Percentiles rank a stretch among this genome's conserved stretches.
Evolutionary conservation across 2,329 filamentous ascomycete genomes (phyloP).

Genomic region (Fusarium sp.): DNA sequence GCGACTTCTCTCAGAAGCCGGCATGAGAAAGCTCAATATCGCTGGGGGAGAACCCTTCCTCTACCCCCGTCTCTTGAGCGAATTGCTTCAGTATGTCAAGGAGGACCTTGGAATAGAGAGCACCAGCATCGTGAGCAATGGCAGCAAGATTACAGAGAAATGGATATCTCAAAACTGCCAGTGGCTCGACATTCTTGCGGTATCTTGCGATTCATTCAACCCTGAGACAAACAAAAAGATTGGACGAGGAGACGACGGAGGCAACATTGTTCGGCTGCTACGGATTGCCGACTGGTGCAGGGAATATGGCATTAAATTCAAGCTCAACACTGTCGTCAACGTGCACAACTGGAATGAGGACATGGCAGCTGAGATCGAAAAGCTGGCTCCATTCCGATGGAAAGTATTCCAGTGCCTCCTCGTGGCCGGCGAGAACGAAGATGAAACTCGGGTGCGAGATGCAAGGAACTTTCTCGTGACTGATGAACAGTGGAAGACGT

Average conservation of each 20-base stretch:
- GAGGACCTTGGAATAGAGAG: slow-evolving; percentile 60
- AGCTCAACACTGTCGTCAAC: slow-evolving; percentile 67
- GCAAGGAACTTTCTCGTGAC: slow-evolving; percentile 58
- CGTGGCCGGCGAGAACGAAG: slow-evolving; percentile 64
- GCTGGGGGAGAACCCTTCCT: slow-evolving; percentile 67
- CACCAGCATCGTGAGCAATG: slow-evolving; percentile 65
- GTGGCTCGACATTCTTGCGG: slow-evolving; percentile 65
- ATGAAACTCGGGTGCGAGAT: slow-evolving; percentile 52
- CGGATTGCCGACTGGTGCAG: slow-evolving; percentile 60
- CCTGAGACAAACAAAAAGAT: slow-evolving; percentile 62
- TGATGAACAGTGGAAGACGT: slow-evolving; percentile 58
- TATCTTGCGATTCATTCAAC: slow-evolving; percentile 66
- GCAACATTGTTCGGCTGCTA: slow-evolving; percentile 59
- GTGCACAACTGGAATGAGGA: slow-evolving; percentile 57
- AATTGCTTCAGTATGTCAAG: slow-evolving; percentile 61
- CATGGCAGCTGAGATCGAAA: slow-evolving; percentile 55
- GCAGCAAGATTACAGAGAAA: slow-evolving; percentile 56
- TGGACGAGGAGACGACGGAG: slow-evolving; percentile 58
- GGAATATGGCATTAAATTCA: slow-evolving; percentile 53
- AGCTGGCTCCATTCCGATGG: slow-evolving; percentile 63
- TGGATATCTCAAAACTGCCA: slow-evolving; percentile 56
- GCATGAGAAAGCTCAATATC: slow-evolving; percentile 67
- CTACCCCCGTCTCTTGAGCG: slow-evolving; percentile 56
- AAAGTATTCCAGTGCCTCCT: slow-evolving; percentile 66
- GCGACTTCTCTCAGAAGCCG: slow-evolving; percentile 58